A percentile compares a stretch with the other conserved stretches of the same genome.
phyloP scores from a whole-genome alignment of 192 early-diverging fungal species.

The Coemansia sp. region DNA sequence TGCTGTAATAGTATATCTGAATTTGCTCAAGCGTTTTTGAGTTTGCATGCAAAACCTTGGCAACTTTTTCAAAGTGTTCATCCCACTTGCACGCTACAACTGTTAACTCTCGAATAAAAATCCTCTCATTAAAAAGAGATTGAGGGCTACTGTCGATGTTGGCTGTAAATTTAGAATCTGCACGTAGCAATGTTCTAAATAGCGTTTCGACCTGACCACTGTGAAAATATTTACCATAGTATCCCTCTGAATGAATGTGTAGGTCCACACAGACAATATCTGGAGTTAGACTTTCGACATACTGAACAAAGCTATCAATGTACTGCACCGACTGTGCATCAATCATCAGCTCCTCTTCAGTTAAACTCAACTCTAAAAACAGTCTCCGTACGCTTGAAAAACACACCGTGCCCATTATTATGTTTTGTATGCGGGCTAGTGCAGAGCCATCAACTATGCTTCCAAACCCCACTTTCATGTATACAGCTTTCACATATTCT shows the following conservation, averaged over 20 bases:
- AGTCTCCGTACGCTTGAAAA: not conserved
- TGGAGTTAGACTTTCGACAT: not conserved
- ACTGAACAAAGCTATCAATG: conserved; percentile 1
- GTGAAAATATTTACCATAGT: not conserved
- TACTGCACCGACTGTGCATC: conserved; percentile 1
- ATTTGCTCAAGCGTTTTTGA: not conserved
- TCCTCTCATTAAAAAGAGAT: not conserved
- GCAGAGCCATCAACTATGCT: not conserved
- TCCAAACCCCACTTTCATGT: not conserved
- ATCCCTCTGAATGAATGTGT: conserved; percentile 1
- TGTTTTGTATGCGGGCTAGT: not conserved
- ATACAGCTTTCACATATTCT: not conserved
- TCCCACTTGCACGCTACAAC: conserved; percentile 4
- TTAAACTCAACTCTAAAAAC: conserved; percentile 1
- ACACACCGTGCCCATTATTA: no score
- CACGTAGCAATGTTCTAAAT: not conserved
- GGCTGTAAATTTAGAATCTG: not conserved
- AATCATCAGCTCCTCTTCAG: not conserved
- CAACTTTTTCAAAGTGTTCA: not conserved
- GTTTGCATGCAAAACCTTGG: conserved; percentile 6
- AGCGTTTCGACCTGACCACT: not conserved
- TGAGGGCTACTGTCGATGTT: not conserved
- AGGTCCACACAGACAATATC: not conserved
- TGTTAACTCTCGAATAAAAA: not conserved
- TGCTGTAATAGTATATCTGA: not conserved